These are phyloP conservation scores for Aspergillus sp. DNA, from an alignment of 2,329 filamentous ascomycete species.

Conservation along the genomic window DNA sequence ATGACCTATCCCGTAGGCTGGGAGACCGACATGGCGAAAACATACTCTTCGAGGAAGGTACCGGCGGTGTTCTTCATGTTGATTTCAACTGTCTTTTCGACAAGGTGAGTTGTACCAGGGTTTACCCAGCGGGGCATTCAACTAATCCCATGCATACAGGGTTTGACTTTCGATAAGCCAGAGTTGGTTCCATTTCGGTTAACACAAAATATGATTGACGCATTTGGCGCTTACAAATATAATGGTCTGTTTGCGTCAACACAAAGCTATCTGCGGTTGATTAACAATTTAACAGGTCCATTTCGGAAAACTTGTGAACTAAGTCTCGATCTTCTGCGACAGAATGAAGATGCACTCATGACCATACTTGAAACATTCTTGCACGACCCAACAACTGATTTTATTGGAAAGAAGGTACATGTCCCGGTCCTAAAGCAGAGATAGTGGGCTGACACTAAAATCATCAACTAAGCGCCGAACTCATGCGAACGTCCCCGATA, in stretches of 20 bases:
- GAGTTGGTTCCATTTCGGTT: conserved; percentile 94
- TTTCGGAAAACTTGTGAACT: conserved; percentile 90
- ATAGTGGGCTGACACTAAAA: background rate
- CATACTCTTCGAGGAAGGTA: conserved; percentile 89
- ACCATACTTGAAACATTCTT: conserved; percentile 96
- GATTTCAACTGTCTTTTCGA: conserved; percentile 99
- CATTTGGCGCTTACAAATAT: conserved; percentile 92
- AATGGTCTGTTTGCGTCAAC: conserved; percentile 54
- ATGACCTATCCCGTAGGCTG: conserved; percentile 49
- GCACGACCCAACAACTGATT: conserved; percentile 92
- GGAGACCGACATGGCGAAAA: conserved; percentile 98
- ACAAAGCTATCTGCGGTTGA: background rate
- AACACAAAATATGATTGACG: conserved; percentile 97
- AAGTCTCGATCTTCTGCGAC: conserved; percentile 76
- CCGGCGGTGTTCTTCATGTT: conserved; percentile 92
- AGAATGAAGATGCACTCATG: conserved; percentile 95
- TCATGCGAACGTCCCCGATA: conserved; percentile 58
- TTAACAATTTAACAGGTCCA: conserved; percentile 52
- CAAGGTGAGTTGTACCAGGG: conserved; percentile 52
- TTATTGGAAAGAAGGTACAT: conserved; percentile 69
- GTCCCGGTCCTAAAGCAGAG: background rate
- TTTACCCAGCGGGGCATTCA: background rate
- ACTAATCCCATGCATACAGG: conserved; percentile 38
- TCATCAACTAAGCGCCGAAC: conserved; percentile 46
- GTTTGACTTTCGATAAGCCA: conserved; percentile 89